Percentiles rank a stretch among this genome's conserved stretches.
phyloP scores from a whole-genome alignment of 306 rosid genomes.

The Sicyos edulis region DNA sequence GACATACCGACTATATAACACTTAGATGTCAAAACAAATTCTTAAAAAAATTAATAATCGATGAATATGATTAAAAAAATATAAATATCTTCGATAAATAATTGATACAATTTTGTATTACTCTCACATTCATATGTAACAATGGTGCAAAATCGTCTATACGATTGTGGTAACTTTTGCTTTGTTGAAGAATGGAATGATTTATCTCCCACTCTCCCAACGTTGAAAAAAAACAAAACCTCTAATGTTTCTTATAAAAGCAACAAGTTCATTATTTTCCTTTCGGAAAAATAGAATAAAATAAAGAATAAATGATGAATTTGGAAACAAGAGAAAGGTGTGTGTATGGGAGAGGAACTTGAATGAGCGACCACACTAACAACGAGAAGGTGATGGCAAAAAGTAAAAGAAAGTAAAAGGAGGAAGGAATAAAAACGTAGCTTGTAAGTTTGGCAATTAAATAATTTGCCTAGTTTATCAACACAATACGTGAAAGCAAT shows the following conservation, averaged over 20 bases:
- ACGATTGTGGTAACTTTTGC: too few species aligned
- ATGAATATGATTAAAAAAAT: too few species aligned
- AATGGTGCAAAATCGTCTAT: too few species aligned
- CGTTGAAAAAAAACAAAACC: too few species aligned
- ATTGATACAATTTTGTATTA: too few species aligned
- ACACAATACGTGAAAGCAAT: constrained; percentile 1
- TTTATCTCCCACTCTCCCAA: too few species aligned
- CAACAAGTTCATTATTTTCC: neutral
- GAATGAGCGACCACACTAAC: neutral
- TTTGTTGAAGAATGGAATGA: too few species aligned
- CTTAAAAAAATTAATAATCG: too few species aligned
- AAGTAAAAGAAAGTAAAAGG: neutral
- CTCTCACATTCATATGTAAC: too few species aligned
- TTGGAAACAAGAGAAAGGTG: neutral
- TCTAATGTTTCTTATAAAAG: neutral
- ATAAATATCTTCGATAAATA: too few species aligned
- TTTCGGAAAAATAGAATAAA: neutral
- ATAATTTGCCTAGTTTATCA: neutral
- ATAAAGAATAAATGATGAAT: neutral
- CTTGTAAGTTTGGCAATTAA: constrained; percentile 10
- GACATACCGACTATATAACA: too few species aligned
- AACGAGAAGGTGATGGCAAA: neutral
- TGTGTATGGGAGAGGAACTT: neutral
- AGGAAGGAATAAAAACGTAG: constrained; percentile 10
- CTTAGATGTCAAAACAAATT: too few species aligned